Base-by-base conservation (phyloP, 257 asterid genomes). In the Solanum tarijense region DNA sequence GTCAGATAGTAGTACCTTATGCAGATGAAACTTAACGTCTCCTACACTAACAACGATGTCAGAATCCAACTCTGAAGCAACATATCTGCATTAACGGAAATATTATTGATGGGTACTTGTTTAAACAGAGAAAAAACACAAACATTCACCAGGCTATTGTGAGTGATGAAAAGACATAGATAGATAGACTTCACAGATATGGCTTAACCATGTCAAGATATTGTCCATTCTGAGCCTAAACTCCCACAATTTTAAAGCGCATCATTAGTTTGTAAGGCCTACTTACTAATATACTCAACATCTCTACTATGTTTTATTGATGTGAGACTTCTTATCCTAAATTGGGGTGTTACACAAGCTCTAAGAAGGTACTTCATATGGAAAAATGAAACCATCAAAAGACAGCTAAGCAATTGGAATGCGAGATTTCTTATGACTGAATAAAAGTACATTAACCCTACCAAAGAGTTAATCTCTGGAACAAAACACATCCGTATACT, bases 21-120 rank as follows among this genome's bases (percentile, higher is more conserved):
- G 99, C 16, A 96, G 94, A 91, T 95, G 92, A 92, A 94, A 96
- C 92, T 90, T 55, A 23, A 55, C 65, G 65, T 55, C 65, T 55
- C 65, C 65, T 55, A 55, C 65, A 55, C n/a, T 55, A 86, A 96
- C 88, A 43, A 93, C 90, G 20, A 96, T 89, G 88, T 96, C 99
- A 4, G 98, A 89, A 39, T 98, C 98, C 92, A 96, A 91, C 90
- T 96, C 99, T 79, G 95, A 90, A 79, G 98, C 95, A 91, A 93
- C 98, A 66, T 93, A 95, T 91, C 99, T 96, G 98, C 91, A 90
- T n/a, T 6, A 39, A 38, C 10, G 60, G 23, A 76, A 39, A 76
- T 39, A 12, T 76, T 76, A 76, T 23, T 76, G 84, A 23, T 76
- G 84, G n/a, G 9, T 14, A 76, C 60, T n/a, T n/a, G 12, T 12